Percentiles rank a stretch among this genome's conserved stretches.
These are phyloP conservation scores for Populus davidiana DNA, from an alignment of 345 rosid species.

Conservation along the genomic window DNA sequence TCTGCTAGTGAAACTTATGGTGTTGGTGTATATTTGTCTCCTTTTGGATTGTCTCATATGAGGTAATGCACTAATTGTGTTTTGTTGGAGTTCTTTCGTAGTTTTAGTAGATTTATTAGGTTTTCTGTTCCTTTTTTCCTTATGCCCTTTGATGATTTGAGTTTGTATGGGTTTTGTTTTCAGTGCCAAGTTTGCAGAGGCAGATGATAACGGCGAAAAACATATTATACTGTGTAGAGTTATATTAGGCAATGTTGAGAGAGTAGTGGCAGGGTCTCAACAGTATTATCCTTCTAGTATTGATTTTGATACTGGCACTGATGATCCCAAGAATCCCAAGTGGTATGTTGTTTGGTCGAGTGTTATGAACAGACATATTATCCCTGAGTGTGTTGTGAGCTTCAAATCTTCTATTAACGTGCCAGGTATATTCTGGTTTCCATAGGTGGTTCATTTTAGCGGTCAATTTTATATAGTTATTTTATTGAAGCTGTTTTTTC, in stretches of 20 bases:
- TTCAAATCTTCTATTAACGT: conserved; percentile 29
- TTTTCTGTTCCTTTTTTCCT: background rate
- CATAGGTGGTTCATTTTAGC: too few relatives aligned
- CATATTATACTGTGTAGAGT: conserved; percentile 47
- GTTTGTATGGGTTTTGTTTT: background rate
- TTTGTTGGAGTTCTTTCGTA: background rate
- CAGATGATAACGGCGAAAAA: conserved; percentile 43
- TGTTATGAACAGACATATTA: conserved; percentile 38
- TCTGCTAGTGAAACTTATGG: conserved; percentile 27
- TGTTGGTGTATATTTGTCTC: conserved; percentile 40
- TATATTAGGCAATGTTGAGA: conserved; percentile 45
- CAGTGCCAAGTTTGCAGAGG: conserved; percentile 35
- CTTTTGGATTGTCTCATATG: conserved; percentile 31
- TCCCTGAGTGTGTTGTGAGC: conserved; percentile 52
- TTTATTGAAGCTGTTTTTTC: background rate
- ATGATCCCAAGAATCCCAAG: conserved; percentile 38
- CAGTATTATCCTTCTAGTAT: conserved; percentile 36
- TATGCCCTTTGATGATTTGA: background rate
- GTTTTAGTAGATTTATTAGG: background rate
- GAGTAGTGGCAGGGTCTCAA: conserved; percentile 36
- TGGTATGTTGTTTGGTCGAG: conserved; percentile 45
- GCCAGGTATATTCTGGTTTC: conserved; percentile 23
- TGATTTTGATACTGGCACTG: conserved; percentile 42
- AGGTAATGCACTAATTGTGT: conserved; percentile 18
- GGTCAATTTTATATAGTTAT: conserved; percentile 7